phyloP scores from a whole-genome alignment of 768 basidiomycete species.

The Rhizopogon vesiculosus region DNA sequence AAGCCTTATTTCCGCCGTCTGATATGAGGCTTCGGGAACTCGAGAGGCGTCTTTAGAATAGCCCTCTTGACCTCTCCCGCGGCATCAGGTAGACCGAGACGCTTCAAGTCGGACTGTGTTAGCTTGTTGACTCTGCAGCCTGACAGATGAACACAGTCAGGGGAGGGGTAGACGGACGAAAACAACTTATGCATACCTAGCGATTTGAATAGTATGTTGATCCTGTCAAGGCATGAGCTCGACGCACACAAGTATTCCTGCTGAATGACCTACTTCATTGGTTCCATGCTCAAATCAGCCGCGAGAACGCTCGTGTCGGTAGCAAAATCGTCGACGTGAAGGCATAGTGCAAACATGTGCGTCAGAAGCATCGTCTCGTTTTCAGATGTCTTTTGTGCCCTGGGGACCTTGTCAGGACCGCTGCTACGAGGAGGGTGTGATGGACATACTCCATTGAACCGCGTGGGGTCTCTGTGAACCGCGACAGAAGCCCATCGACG shows the following conservation, averaged over 20 bases:
- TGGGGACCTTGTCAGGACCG: slow-evolving; percentile 18
- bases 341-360: slow-evolving; percentile 76
- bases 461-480: slow-evolving; percentile 76
- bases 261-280: slow-evolving; percentile 50
- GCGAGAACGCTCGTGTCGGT: slow-evolving; percentile 67
- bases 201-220: slow-evolving; percentile 70
- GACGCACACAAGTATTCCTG: neutral
- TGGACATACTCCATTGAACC: slow-evolving; percentile 57
- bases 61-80: slow-evolving; percentile 68
- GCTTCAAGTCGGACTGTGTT: slow-evolving; percentile 57
- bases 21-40: slow-evolving; percentile 66
- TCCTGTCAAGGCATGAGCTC: slow-evolving; percentile 28
- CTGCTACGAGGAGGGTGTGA: neutral
- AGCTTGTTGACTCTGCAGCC: slow-evolving; percentile 72
- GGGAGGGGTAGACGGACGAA: neutral
- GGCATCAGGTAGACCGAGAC: slow-evolving; percentile 61
- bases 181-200: slow-evolving; percentile 42
- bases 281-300: slow-evolving; percentile 64
- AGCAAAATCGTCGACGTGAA: slow-evolving; percentile 74
- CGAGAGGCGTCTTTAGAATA: slow-evolving; percentile 67
- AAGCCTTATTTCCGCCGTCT: slow-evolving; percentile 26
- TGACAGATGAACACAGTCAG: slow-evolving; percentile 16
- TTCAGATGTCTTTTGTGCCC: slow-evolving; percentile 54
- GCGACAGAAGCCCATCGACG: slow-evolving; percentile 66
- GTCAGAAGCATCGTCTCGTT: slow-evolving; percentile 70